Percentiles rank a stretch among this genome's conserved stretches.
Conservation (phyloP, 2,329 filamentous ascomycete species). For the Neofusicoccum laricinum region DNA sequence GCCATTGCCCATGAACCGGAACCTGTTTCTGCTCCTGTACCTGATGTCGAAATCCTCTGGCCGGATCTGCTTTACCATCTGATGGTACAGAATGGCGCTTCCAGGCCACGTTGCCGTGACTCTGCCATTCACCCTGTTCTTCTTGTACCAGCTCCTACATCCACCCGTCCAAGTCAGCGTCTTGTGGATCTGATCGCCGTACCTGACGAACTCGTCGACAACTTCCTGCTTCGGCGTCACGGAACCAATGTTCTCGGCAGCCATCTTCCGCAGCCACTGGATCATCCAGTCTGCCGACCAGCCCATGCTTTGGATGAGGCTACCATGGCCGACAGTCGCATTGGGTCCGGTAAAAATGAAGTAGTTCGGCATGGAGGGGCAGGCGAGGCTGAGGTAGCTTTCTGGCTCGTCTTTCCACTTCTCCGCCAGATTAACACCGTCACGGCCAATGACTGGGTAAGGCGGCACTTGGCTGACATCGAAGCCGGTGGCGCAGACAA, state of each 20-base stretch:
- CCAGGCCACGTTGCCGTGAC: conserved; percentile 50
- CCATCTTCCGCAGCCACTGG: conserved; percentile 20
- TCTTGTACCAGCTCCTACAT: conserved; percentile 34
- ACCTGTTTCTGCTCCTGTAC: conserved; percentile 39
- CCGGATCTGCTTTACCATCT: conserved; percentile 28
- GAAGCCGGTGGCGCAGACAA: conserved; percentile 46
- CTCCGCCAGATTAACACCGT: conserved; percentile 38
- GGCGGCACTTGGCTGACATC: conserved; percentile 42
- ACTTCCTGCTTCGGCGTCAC: background rate
- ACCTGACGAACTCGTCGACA: background rate
- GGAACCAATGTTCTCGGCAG: background rate
- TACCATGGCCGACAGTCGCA: conserved; percentile 31
- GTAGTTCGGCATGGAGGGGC: conserved; percentile 44
- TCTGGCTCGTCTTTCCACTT: conserved; percentile 40
- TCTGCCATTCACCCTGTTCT: conserved; percentile 28
- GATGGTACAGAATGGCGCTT: conserved; percentile 40
- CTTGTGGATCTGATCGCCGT: conserved; percentile 22
- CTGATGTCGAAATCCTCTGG: conserved; percentile 42
- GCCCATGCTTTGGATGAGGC: conserved; percentile 37
- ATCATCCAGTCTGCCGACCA: conserved; percentile 41
- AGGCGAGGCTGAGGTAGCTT: conserved; percentile 40
- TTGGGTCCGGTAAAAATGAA: conserved; percentile 40
- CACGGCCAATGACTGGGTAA: conserved; percentile 42
- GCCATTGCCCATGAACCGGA: conserved; percentile 43
- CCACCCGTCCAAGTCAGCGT: conserved; percentile 31